Percentiles rank a stretch among this genome's conserved stretches.
phyloP scores from a whole-genome alignment of 169 alveolate genomes.

The Plasmodium gallinaceum region DNA sequence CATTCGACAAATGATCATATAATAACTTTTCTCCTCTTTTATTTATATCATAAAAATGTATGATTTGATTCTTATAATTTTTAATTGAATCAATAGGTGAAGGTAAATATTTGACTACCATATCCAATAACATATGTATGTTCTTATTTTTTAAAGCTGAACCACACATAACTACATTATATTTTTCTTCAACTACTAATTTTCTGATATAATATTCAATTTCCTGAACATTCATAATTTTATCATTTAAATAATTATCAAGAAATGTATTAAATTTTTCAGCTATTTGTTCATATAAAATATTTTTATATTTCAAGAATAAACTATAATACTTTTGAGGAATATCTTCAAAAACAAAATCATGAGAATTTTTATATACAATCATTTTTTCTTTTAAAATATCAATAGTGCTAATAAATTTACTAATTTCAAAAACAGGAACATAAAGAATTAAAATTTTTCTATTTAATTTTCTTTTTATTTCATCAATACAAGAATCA shows the following conservation, averaged over 20 bases:
- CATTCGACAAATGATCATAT: not conserved
- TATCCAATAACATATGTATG: slow-evolving; percentile 81
- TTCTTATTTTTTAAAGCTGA: slow-evolving; percentile 93
- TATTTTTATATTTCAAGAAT: slow-evolving; percentile 81
- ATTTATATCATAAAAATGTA: slow-evolving; percentile 49
- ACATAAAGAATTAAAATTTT: slow-evolving; percentile 92
- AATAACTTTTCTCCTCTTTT: slow-evolving; percentile 41
- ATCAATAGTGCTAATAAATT: slow-evolving; percentile 92
- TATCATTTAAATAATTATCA: slow-evolving; percentile 88
- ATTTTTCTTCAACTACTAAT: slow-evolving; percentile 81
- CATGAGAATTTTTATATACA: slow-evolving; percentile 73
- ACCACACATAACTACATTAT: slow-evolving; percentile 92
- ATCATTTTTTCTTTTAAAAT: slow-evolving; percentile 82
- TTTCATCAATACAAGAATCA: slow-evolving; percentile 89
- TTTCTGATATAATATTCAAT: slow-evolving; percentile 86
- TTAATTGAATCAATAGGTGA: slow-evolving; percentile 84
- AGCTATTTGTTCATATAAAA: slow-evolving; percentile 87
- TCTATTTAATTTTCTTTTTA: slow-evolving; percentile 88
- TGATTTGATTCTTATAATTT: slow-evolving; percentile 67
- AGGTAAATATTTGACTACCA: slow-evolving; percentile 90
- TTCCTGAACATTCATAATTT: slow-evolving; percentile 82
- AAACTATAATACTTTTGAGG: slow-evolving; percentile 69
- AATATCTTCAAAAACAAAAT: slow-evolving; percentile 60
- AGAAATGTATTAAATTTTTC: slow-evolving; percentile 91
- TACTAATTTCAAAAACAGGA: slow-evolving; percentile 91